A percentile compares a stretch with the other conserved stretches of the same genome.
Evolutionary conservation across 1,139 yeast genomes (phyloP).

Genomic region (Suzukiozyma palmioleophila): DNA sequence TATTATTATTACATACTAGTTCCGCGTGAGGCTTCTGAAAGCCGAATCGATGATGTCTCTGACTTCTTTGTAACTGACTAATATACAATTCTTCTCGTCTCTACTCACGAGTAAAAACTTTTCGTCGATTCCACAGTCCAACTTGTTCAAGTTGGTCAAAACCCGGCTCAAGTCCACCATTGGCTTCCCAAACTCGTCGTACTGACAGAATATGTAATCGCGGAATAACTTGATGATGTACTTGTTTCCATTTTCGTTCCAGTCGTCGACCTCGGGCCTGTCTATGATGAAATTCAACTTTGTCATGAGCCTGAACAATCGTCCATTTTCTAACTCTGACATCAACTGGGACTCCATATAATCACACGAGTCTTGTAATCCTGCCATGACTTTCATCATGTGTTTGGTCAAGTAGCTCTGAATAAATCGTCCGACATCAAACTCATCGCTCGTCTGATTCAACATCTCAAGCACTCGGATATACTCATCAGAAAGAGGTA

Average conservation of each 20-base stretch:
- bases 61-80: slow-evolving; percentile 76
- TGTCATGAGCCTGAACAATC: slow-evolving; percentile 75
- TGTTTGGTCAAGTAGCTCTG: slow-evolving; percentile 29
- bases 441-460: slow-evolving; percentile 8
- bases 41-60: slow-evolving; percentile 70
- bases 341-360: slow-evolving; percentile 61
- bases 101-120: slow-evolving; percentile 71
- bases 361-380: slow-evolving; percentile 57
- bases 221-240: slow-evolving; percentile 75
- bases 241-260: slow-evolving; percentile 76
- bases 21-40: slow-evolving; percentile 53
- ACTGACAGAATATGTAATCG: slow-evolving; percentile 83
- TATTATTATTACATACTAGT: slow-evolving; percentile 5
- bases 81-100: slow-evolving; percentile 78
- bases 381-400: slow-evolving; percentile 45
- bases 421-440: slow-evolving; percentile 26
- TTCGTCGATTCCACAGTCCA: slow-evolving; percentile 92
- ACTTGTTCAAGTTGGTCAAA: slow-evolving; percentile 70
- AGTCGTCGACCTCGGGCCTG: slow-evolving; percentile 60
- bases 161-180: slow-evolving; percentile 82
- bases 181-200: slow-evolving; percentile 73
- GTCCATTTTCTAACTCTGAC: slow-evolving; percentile 81
- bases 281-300: slow-evolving; percentile 78
- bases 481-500: slow-evolving; percentile 21
- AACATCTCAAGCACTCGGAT: slow-evolving; percentile 15